Base-by-base conservation (phyloP, 345 rosid genomes). In the Syzygium jambos region DNA sequence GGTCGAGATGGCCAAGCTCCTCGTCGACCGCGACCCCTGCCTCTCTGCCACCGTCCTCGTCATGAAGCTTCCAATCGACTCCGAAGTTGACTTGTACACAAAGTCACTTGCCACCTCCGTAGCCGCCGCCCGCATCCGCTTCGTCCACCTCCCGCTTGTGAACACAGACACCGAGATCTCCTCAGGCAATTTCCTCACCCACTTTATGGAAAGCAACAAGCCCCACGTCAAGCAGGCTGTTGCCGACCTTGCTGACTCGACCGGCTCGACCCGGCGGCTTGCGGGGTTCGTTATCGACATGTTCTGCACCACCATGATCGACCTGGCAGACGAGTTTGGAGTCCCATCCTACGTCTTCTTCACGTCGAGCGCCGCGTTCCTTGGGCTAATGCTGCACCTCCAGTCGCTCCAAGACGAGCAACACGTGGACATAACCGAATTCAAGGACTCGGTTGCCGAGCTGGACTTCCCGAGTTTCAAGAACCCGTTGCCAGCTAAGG, bases 31-130 rank as follows among this genome's bases (percentile, higher is more conserved):
- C 7, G 89, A 93, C 78, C 87, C 89, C 73, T 65, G 90, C n/a
- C 88, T 95, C 87, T 94, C 92, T 16, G 49, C 92, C 89, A 92
- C 96, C 23, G 51, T 95, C 86, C n/a, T 94, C 77, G 85, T 92
- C 89, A 87, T 93, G 63, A 87, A 84, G 8, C 49, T 61, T 14
- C 88, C 86, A 1, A n/a, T 9, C 16, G 88, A 85, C 9, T 41
- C 90, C 78, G 78, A 85, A 34, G 4, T 34, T 63, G 22, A n/a
- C 85, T 34, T 22, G 56, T 41, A 22, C 54, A 80, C 88, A 59
- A 29, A 90, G 92, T 89, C 90, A 3, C 56, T 89, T 11, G 25
- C 88, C 15, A 51, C 85, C 54, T 55, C 90, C 54, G 41, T 52
- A 9, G 52, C n/a, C 22, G 21, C 52, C 9, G 21, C 80, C 11